Conservation (phyloP, 164 flowering plant species). For the Tetracentron sinense region DNA sequence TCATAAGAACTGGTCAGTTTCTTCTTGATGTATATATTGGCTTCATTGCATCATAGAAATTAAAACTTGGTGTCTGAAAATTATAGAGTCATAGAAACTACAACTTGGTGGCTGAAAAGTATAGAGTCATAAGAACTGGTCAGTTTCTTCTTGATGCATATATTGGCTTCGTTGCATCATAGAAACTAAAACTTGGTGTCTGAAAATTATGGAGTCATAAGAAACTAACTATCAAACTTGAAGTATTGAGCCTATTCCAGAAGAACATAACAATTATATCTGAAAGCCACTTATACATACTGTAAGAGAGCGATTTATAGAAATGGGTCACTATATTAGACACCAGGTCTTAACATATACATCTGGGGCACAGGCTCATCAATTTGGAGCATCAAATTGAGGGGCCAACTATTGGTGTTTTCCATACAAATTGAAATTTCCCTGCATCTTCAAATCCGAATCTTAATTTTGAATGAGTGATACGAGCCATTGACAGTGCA, state of each 20-base stretch:
- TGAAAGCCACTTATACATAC: not conserved
- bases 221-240: not conserved
- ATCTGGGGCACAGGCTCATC: no score
- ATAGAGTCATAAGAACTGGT: no score
- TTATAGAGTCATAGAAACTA: no score
- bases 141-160: conserved; percentile 92
- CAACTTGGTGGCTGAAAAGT: no score
- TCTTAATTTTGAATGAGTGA: no score
- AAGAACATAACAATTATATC: not conserved
- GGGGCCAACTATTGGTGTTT: no score
- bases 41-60: conserved; percentile 85
- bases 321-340: not conserved
- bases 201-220: conserved; percentile 37
- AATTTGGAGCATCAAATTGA: no score
- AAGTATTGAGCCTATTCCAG: not conserved
- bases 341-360: no score
- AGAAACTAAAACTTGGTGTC: conserved; percentile 91
- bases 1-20: conserved; percentile 65
- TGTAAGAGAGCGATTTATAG: not conserved
- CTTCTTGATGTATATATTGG: conserved; percentile 95
- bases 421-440: no score
- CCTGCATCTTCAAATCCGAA: no score
- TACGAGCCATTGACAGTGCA: no score
- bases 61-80: conserved; percentile 81
- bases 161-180: conserved; percentile 86